Conservation (phyloP, 371 early-diverging fungal species). For the Mortierella sp. region DNA sequence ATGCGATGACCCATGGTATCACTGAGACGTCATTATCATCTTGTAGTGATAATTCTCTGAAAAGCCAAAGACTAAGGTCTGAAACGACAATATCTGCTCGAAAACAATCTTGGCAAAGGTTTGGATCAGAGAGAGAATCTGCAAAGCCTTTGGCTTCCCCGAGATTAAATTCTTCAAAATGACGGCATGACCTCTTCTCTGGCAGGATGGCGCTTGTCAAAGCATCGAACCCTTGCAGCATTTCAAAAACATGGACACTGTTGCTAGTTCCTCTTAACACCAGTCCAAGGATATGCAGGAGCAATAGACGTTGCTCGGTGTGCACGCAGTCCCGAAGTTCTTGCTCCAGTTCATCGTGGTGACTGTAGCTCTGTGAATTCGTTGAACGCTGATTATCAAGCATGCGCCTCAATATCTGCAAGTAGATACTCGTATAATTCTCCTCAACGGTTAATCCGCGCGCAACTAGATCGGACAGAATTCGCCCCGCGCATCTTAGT, state of each 20-base stretch:
- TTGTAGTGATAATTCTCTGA: constrained; percentile 42
- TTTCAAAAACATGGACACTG: constrained; percentile 48
- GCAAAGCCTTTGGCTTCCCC: constrained; percentile 27
- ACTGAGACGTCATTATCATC: constrained; percentile 24
- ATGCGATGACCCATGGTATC: constrained; percentile 36
- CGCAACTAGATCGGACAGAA: constrained; percentile 44
- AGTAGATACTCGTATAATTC: constrained; percentile 53
- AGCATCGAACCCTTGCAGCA: constrained; percentile 54
- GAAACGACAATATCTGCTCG: constrained; percentile 51
- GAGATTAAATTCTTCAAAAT: neutral
- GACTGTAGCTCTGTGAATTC: neutral
- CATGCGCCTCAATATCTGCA: constrained; percentile 51
- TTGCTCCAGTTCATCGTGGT: constrained; percentile 31
- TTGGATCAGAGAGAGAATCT: constrained; percentile 26
- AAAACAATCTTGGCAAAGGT: constrained; percentile 49
- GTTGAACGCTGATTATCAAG: constrained; percentile 22
- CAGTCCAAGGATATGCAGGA: constrained; percentile 48
- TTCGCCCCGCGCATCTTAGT: constrained; percentile 48
- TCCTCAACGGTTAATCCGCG: constrained; percentile 44
- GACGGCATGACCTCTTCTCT: constrained; percentile 40
- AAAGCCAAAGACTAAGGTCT: constrained; percentile 54
- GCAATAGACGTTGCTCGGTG: constrained; percentile 51
- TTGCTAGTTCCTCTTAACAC: constrained; percentile 44
- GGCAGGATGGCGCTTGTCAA: constrained; percentile 45
- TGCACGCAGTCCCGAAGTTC: constrained; percentile 49